These are phyloP conservation scores for Pseudonectria foliicola DNA, from an alignment of 2,329 filamentous ascomycete genomes.

Conservation along the genomic window DNA sequence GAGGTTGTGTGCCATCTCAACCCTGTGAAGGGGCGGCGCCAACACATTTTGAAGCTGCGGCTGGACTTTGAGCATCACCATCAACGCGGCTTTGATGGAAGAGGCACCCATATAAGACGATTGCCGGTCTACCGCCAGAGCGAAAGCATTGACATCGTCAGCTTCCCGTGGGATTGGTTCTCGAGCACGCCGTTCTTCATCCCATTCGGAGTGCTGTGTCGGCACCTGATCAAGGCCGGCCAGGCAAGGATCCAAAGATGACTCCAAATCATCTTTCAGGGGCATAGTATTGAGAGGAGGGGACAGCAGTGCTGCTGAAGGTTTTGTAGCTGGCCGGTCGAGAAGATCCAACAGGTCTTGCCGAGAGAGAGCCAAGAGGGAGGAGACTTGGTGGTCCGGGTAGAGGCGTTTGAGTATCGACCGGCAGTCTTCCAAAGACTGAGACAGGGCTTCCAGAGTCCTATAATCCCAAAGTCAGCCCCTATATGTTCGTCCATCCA, in stretches of 20 bases:
- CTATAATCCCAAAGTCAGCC: constrained; percentile 19
- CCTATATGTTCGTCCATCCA: background rate
- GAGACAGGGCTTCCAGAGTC: constrained; percentile 56
- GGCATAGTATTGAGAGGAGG: constrained; percentile 46
- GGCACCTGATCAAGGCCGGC: constrained; percentile 62
- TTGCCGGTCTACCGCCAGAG: constrained; percentile 51
- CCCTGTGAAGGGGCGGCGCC: constrained; percentile 39
- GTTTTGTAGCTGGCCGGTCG: constrained; percentile 37
- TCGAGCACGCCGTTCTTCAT: constrained; percentile 51
- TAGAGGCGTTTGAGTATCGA: constrained; percentile 56
- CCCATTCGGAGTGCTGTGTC: constrained; percentile 55
- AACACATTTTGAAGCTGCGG: constrained; percentile 39
- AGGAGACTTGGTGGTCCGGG: constrained; percentile 47
- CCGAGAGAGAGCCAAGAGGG: constrained; percentile 46
- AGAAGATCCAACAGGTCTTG: constrained; percentile 53
- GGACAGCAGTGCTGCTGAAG: constrained; percentile 40
- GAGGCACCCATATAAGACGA: constrained; percentile 64
- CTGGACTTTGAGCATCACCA: constrained; percentile 59
- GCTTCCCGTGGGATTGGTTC: constrained; percentile 56
- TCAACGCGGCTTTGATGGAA: constrained; percentile 66
- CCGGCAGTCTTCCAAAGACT: constrained; percentile 59
- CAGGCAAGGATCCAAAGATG: constrained; percentile 42
- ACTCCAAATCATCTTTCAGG: constrained; percentile 40
- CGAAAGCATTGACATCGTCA: constrained; percentile 43
- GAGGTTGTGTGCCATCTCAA: constrained; percentile 39